phyloP scores from a whole-genome alignment of 2,329 filamentous ascomycete genomes.

The Hypoxylon sp. region DNA sequence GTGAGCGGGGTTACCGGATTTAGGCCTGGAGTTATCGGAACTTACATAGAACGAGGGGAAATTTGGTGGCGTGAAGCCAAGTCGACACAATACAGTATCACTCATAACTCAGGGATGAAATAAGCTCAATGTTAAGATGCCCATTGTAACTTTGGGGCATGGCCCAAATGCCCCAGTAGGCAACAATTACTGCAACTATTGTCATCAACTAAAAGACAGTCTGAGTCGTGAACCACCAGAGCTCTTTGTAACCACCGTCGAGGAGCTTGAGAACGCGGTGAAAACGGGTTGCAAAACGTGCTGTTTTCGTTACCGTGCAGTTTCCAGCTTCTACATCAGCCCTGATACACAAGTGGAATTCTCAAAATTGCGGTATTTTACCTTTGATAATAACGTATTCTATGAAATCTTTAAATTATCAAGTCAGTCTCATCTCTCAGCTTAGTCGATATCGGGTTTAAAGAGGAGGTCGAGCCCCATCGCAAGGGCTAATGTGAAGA shows the following conservation, averaged over 20 bases:
- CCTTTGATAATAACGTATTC: slow-evolving; percentile 4
- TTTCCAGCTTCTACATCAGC: slow-evolving; percentile 1
- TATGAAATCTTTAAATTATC: slow-evolving; percentile 1
- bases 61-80: not conserved
- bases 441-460: not conserved
- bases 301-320: not conserved
- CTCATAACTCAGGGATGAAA: not conserved
- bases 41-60: not conserved
- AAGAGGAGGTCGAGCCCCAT: not conserved
- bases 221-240: not conserved
- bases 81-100: not conserved
- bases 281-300: slow-evolving; percentile 2
- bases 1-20: not conserved
- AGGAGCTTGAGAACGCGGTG: slow-evolving; percentile 7
- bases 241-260: not conserved
- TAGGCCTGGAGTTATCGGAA: not conserved
- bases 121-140: not conserved
- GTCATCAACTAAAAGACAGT: not conserved
- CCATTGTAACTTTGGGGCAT: slow-evolving; percentile 1
- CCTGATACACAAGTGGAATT: slow-evolving; percentile 6
- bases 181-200: slow-evolving; percentile 1
- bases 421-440: not conserved
- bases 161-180: not conserved
- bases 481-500: not conserved
- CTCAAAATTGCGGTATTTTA: slow-evolving; percentile 1